These are phyloP conservation scores for Sclerotinia spermophila DNA, from an alignment of 2,329 filamentous ascomycete genomes.

Conservation along the genomic window DNA sequence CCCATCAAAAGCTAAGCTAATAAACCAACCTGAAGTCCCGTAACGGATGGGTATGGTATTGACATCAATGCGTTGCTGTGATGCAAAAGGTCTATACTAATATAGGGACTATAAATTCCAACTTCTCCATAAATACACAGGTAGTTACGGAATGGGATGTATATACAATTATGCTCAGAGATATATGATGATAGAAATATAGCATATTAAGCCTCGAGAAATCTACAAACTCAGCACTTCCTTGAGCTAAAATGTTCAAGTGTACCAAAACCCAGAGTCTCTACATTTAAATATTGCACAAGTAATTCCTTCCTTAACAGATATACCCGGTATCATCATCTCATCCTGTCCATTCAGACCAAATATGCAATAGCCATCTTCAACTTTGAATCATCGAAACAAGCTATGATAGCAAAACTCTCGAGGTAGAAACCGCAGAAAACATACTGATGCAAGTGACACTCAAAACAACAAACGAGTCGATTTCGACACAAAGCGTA, in stretches of 20 bases:
- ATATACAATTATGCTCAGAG: neutral
- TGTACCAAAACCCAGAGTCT: neutral
- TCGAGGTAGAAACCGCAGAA: neutral
- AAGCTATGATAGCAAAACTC: neutral
- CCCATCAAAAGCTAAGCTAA: neutral
- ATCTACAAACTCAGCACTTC: neutral
- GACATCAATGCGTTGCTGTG: neutral
- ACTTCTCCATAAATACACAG: neutral
- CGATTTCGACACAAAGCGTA: neutral
- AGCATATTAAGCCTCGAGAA: neutral
- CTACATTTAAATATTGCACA: neutral
- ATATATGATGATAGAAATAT: neutral
- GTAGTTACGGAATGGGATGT: neutral
- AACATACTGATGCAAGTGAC: neutral
- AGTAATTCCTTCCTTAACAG: neutral
- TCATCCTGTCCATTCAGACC: neutral
- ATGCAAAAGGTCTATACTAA: neutral
- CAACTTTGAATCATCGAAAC: neutral
- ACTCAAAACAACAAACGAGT: neutral
- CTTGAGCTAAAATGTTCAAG: neutral
- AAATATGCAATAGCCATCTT: neutral
- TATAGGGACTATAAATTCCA: neutral
- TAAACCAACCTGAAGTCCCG: neutral
- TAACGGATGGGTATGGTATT: neutral
- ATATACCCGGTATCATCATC: neutral